Percentiles rank a stretch among this genome's conserved stretches.
These are phyloP conservation scores for Actinomucor elegans DNA, from an alignment of 371 early-diverging fungal genomes.

Conservation along the genomic window DNA sequence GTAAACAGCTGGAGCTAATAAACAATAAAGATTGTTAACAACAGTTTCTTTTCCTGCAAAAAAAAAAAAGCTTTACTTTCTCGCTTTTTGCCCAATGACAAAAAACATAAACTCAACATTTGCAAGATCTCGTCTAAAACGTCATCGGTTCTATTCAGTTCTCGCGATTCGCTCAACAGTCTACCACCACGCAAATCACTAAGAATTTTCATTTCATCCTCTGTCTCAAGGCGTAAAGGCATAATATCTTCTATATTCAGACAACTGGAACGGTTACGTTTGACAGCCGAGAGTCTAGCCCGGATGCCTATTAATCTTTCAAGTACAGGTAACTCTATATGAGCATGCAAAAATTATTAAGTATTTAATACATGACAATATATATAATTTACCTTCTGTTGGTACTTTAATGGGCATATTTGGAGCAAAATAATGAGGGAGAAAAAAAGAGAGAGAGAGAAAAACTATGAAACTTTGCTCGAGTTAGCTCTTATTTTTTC, in stretches of 20 bases:
- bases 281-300: slow-evolving; percentile 67
- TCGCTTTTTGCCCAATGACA: slow-evolving; percentile 74
- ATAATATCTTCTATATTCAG: slow-evolving; percentile 61
- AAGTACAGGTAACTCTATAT: slow-evolving; percentile 60
- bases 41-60: too few species aligned
- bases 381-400: not conserved
- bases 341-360: not conserved
- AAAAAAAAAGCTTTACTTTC: slow-evolving; percentile 55
- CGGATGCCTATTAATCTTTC: slow-evolving; percentile 63
- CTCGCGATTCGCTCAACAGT: slow-evolving; percentile 19
- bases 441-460: not conserved
- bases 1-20: slow-evolving; percentile 67
- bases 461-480: too few species aligned
- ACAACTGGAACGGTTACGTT: slow-evolving; percentile 70
- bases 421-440: not conserved
- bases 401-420: not conserved
- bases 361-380: not conserved
- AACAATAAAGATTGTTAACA: too few species aligned
- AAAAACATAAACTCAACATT: slow-evolving; percentile 74
- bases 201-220: slow-evolving; percentile 30
- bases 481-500: too few species aligned
- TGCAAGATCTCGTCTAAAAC: slow-evolving; percentile 77
- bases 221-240: slow-evolving; percentile 51
- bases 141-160: slow-evolving; percentile 67
- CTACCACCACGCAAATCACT: slow-evolving; percentile 26